A percentile compares a stretch with the other conserved stretches of the same genome.
Conservation (phyloP, 1,284 basidiomycete genomes). For the Cystobasidium sp. region DNA sequence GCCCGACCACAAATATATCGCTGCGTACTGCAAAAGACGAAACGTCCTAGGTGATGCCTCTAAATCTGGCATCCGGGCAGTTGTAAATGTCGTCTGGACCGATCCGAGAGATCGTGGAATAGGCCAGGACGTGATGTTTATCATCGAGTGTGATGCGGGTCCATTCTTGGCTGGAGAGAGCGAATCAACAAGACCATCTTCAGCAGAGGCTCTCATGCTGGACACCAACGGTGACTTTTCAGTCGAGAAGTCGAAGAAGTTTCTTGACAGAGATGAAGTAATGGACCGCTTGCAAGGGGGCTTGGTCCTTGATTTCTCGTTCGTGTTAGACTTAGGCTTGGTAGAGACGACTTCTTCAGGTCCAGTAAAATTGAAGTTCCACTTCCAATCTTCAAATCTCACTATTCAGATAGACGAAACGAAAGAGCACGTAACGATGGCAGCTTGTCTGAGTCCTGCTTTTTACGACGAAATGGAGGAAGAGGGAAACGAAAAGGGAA, state of each 20-base stretch:
- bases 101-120: slow-evolving; percentile 32
- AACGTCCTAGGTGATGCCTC: not conserved
- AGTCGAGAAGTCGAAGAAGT: not conserved
- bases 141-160: slow-evolving; percentile 25
- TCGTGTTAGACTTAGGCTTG: slow-evolving; percentile 19
- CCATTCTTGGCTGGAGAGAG: not conserved
- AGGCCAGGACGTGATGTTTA: slow-evolving; percentile 26
- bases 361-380: not conserved
- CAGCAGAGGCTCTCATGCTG: no score
- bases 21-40: slow-evolving; percentile 13
- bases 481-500: not conserved
- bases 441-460: slow-evolving; percentile 34
- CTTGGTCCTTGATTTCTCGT: slow-evolving; percentile 20
- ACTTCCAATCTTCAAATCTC: not conserved
- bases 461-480: slow-evolving; percentile 11
- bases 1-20: slow-evolving; percentile 13
- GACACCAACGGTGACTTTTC: no score
- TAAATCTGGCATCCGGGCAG: not conserved
- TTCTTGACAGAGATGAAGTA: not conserved
- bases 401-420: not conserved
- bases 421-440: slow-evolving; percentile 14
- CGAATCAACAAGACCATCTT: no score
- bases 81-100: slow-evolving; percentile 31
- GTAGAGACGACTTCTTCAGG: slow-evolving; percentile 31
- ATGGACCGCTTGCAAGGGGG: not conserved